Evolutionary conservation across 495 filamentous ascomycete genomes (phyloP).

Genomic region (Penicillium odoratum): DNA sequence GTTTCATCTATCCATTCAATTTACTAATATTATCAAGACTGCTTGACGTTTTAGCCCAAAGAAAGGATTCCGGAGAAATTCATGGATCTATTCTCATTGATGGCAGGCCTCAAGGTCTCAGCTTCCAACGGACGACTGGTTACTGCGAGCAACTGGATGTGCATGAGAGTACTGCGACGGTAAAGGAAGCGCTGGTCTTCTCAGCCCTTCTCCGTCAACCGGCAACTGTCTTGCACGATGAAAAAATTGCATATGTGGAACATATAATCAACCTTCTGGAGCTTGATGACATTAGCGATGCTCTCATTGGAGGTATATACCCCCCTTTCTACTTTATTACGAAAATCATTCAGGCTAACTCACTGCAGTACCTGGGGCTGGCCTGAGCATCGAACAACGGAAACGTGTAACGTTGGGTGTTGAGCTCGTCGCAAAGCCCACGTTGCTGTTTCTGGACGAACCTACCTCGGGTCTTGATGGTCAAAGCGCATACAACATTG

Average conservation of each 20-base stretch:
- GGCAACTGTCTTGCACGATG: constrained; percentile 32
- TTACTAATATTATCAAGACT: constrained; percentile 37
- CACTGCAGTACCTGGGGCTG: constrained; percentile 56
- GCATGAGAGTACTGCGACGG: constrained; percentile 58
- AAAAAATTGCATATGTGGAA: constrained; percentile 53
- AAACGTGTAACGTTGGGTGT: constrained; percentile 90
- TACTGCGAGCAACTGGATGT: constrained; percentile 85
- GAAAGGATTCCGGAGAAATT: constrained; percentile 51
- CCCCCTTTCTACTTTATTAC: not conserved
- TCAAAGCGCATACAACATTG: constrained; percentile 61
- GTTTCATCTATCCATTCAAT: not conserved
- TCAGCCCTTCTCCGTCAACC: constrained; percentile 51
- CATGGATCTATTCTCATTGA: constrained; percentile 49
- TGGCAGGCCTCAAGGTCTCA: constrained; percentile 44
- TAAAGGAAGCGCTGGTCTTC: constrained; percentile 49
- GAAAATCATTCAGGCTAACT: constrained; percentile 2
- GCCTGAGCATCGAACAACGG: constrained; percentile 81
- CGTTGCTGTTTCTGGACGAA: constrained; percentile 65
- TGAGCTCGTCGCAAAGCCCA: constrained; percentile 65
- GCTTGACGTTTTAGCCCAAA: constrained; percentile 48
- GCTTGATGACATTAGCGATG: constrained; percentile 43
- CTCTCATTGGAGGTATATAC: constrained; percentile 63
- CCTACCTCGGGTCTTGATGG: constrained; percentile 66
- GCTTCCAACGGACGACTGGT: constrained; percentile 63
- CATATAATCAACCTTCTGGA: constrained; percentile 52